Evolutionary conservation across 2,329 filamentous ascomycete genomes (phyloP).

Genomic region (Calonectria hongkongensis): DNA sequence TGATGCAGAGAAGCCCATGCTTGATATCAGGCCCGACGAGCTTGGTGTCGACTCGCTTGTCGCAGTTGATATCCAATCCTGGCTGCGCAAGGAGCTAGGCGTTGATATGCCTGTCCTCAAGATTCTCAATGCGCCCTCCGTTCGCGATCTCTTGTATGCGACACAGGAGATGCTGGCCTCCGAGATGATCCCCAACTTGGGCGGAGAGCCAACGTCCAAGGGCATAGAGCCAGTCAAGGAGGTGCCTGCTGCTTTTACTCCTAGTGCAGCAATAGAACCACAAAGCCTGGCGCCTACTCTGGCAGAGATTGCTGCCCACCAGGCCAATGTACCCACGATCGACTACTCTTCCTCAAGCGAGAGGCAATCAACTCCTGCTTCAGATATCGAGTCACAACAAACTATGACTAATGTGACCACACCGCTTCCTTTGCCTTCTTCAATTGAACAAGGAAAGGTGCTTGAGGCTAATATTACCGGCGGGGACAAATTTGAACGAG

Average conservation of each 20-base stretch:
- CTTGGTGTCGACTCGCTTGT: constrained; percentile 58
- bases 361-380: constrained; percentile 10
- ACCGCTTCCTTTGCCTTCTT: not conserved
- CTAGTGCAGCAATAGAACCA: not conserved
- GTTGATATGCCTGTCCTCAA: constrained; percentile 68
- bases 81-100: constrained; percentile 67
- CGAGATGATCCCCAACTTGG: not conserved
- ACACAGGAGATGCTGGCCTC: not conserved
- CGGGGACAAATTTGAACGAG: not conserved
- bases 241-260: not conserved
- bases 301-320: not conserved
- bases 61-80: constrained; percentile 65
- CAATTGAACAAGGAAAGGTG: not conserved
- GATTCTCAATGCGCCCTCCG: constrained; percentile 56
- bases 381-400: not conserved
- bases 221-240: not conserved
- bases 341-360: not conserved
- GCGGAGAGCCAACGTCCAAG: not conserved
- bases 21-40: constrained; percentile 34
- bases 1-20: constrained; percentile 23
- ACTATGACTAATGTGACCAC: not conserved
- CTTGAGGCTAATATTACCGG: not conserved
- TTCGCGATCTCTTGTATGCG: constrained; percentile 2
- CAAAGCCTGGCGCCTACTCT: not conserved
- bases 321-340: not conserved